Evolutionary conservation across 257 asterid species (phyloP), one percentile per base, ranked within the genome.

Genomic region (Cynanchum wilfordii): DNA sequence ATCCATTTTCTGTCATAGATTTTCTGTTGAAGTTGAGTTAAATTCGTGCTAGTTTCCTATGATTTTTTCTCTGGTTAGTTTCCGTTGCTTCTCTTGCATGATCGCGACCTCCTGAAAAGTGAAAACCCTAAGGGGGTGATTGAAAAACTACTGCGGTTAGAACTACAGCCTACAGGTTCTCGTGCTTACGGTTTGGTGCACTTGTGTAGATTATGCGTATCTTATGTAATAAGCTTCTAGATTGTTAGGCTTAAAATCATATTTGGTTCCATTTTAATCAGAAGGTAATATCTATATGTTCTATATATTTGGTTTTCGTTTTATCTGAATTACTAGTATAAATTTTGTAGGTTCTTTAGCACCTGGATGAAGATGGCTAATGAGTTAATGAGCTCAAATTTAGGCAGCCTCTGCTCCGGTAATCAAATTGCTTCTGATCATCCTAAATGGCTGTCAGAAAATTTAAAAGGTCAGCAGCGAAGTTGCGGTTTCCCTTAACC

Each of bases 391-490:
- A 76, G 54, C 70, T 59, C 71, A 5, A 38, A 15, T 15, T 12
- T 68, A 60, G 47, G 8, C 44, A 44, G 62, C 38, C 12, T 25
- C 45, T 24, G 74, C 3, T 36, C n/a, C 3, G 29, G 56, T 29
- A 29, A 17, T 25, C 60, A 17, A 29, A 45, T 59, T 40, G 5
- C 30, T 47, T 3, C 68, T 7, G 12, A 12, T 3, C 50, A 80
- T 47, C 70, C 88, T 11, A 79, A 79, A 49, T 84, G 87, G 88
- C 71, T 82, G 40, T 84, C 86, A 7, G 89, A 84, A 78, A 84
- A 86, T 79, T 80, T 86, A 70, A 76, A 80, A 69, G 87, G 97
- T 91, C 74, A 76, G 71, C 3, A 22, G n/a, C 20, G 22, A 24
- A 22, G 24, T 12, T 45, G 30, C 22, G 49, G 40, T n/a, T 67